Percentiles rank a stretch among this genome's conserved stretches.
Evolutionary conservation across 768 basidiomycete species (phyloP).

Genomic region (Sporobolomyces pararoseus): DNA sequence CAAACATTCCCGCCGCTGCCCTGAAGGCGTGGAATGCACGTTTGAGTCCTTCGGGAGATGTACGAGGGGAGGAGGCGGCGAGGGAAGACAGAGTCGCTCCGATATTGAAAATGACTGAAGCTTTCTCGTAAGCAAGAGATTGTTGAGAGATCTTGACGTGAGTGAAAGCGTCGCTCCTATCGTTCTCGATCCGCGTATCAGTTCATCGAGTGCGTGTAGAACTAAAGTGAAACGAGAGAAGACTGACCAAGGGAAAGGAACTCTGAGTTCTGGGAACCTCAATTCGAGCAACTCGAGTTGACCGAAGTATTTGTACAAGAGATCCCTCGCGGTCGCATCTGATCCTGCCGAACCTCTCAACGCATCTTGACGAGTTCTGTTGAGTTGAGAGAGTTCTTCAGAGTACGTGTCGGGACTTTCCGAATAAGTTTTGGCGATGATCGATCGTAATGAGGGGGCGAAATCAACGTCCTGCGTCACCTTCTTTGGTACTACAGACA

Average conservation of each 20-base stretch:
- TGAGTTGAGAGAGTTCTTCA: conserved; percentile 74
- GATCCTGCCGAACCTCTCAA: conserved; percentile 86
- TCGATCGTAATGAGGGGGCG: conserved; percentile 75
- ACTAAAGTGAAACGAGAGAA: neutral
- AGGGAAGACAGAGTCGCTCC: conserved; percentile 89
- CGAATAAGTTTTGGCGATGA: conserved; percentile 87
- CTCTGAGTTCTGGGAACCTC: conserved; percentile 91
- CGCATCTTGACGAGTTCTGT: conserved; percentile 90
- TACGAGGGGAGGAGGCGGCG: conserved; percentile 75
- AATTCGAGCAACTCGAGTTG: conserved; percentile 96
- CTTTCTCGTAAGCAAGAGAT: conserved; percentile 96
- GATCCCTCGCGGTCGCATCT: conserved; percentile 75
- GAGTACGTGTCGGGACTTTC: conserved; percentile 86
- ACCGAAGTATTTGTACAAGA: conserved; percentile 98
- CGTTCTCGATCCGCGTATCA: neutral
- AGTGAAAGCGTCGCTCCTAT: conserved; percentile 89
- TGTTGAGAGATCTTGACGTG: conserved; percentile 84
- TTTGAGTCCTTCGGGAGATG: conserved; percentile 86
- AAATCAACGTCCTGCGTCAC: conserved; percentile 95
- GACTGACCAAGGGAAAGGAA: conserved; percentile 77
- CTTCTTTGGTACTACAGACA: conserved; percentile 80
- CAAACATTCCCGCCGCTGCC: conserved; percentile 90
- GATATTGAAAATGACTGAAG: conserved; percentile 93
- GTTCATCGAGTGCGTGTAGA: neutral
- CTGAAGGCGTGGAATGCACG: conserved; percentile 87